A percentile compares a stretch with the other conserved stretches of the same genome.
phyloP scores from a whole-genome alignment of 23 red algal genomes.

The Cyanidioschyzon merolae region DNA sequence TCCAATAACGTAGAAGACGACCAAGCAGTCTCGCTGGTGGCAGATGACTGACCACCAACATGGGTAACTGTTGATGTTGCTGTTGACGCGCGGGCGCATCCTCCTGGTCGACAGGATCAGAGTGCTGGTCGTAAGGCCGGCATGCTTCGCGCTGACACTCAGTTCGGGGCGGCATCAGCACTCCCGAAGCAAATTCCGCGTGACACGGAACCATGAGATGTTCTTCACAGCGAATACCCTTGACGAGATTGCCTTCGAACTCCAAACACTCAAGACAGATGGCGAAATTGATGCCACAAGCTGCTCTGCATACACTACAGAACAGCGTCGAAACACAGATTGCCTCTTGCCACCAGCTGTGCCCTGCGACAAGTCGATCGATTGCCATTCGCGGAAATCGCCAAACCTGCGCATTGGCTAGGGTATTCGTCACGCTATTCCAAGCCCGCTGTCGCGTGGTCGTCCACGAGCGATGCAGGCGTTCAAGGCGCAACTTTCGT shows the following conservation, averaged over 20 bases:
- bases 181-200: not conserved
- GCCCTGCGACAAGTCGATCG: not conserved
- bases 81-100: not conserved
- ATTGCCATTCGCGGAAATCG: not conserved
- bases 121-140: too few relatives aligned
- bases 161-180: not conserved
- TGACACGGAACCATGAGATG: not conserved
- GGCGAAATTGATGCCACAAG: not conserved
- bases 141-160: not conserved
- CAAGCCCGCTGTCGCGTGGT: not conserved
- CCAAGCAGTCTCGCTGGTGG: too few relatives aligned
- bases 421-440: not conserved
- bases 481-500: not conserved
- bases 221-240: not conserved
- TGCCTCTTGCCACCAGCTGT: not conserved
- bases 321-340: not conserved
- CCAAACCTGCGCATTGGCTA: not conserved
- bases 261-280: slow-evolving; percentile 2
- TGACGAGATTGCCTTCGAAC: not conserved
- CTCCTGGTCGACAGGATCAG: too few relatives aligned
- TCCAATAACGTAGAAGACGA: too few relatives aligned
- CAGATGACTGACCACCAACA: not conserved
- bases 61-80: not conserved
- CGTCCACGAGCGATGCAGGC: not conserved
- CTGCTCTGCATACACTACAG: not conserved